A percentile compares a stretch with the other conserved stretches of the same genome.
These are phyloP conservation scores for Aspergillus brunneoviolaceus DNA, from an alignment of 2,329 filamentous ascomycete species.

Conservation along the genomic window DNA sequence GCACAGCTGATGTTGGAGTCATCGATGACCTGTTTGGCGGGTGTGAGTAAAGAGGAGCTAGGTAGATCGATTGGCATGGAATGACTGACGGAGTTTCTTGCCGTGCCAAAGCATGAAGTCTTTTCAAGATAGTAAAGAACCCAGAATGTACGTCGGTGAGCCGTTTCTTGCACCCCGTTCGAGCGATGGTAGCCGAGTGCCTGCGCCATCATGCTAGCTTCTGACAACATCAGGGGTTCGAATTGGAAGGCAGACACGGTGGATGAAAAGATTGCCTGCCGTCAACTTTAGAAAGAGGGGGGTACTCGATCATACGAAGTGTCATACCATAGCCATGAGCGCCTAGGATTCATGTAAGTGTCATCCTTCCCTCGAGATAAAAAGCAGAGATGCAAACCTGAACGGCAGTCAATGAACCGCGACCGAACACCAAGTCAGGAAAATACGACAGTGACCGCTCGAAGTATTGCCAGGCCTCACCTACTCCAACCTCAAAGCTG, in stretches of 20 bases:
- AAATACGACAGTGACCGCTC: slow-evolving; percentile 12
- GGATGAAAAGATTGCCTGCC: slow-evolving; percentile 38
- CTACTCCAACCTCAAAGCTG: slow-evolving; percentile 40
- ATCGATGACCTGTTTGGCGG: slow-evolving; percentile 27
- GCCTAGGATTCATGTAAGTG: slow-evolving; percentile 13
- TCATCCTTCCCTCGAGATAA: too few species aligned
- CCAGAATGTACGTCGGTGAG: slow-evolving; percentile 38
- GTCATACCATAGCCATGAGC: slow-evolving; percentile 25
- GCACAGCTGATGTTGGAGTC: slow-evolving; percentile 40
- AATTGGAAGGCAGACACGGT: slow-evolving; percentile 39
- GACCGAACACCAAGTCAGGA: slow-evolving; percentile 21
- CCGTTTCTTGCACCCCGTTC: slow-evolving; percentile 13
- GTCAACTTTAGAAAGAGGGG: background rate
- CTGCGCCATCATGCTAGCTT: slow-evolving; percentile 39
- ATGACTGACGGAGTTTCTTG: slow-evolving; percentile 34
- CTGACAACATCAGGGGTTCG: slow-evolving; percentile 31
- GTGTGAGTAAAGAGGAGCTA: background rate
- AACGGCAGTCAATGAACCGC: background rate
- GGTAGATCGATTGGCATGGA: background rate
- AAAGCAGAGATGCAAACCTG: background rate
- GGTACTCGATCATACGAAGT: too few species aligned
- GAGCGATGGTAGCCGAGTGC: slow-evolving; percentile 32
- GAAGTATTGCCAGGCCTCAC: slow-evolving; percentile 36
- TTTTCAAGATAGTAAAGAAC: slow-evolving; percentile 44
- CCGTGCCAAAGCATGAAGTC: slow-evolving; percentile 31